These are phyloP conservation scores for Lepidium africanum DNA, from an alignment of 345 rosid genomes.

Conservation along the genomic window DNA sequence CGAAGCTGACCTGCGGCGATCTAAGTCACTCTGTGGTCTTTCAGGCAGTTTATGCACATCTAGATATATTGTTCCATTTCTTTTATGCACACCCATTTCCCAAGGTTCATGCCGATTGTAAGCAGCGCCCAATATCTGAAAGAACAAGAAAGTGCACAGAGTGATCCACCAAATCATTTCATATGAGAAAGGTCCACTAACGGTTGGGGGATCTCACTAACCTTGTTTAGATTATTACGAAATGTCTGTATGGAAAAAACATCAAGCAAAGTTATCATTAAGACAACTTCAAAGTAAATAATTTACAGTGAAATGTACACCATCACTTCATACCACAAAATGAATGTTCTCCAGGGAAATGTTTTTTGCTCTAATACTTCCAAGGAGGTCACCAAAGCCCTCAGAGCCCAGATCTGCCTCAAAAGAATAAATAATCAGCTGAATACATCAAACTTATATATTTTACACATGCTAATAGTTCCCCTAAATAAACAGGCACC, in stretches of 20 bases:
- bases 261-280: neutral
- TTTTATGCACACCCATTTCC: constrained; percentile 99
- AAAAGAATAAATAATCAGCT: constrained; percentile 17
- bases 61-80: constrained; percentile 88
- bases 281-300: constrained; percentile 17
- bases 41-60: constrained; percentile 95
- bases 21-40: constrained; percentile 73
- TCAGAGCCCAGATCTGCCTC: constrained; percentile 76
- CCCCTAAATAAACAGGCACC: neutral
- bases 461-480: neutral
- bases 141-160: neutral
- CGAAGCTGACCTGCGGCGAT: constrained; percentile 64
- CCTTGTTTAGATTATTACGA: constrained; percentile 95
- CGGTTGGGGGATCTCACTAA: constrained; percentile 28
- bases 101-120: constrained; percentile 80
- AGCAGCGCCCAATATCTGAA: constrained; percentile 82
- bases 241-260: constrained; percentile 48
- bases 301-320: neutral
- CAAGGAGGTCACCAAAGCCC: constrained; percentile 86
- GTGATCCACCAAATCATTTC: neutral
- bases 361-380: constrained; percentile 71
- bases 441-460: neutral
- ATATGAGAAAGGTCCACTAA: neutral
- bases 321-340: constrained; percentile 67
- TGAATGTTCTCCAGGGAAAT: constrained; percentile 86